Evolutionary conservation across 176 grass and related monocot genomes (phyloP), one percentile per base, ranked within the genome.

Genomic region (Microstegium vimineum): DNA sequence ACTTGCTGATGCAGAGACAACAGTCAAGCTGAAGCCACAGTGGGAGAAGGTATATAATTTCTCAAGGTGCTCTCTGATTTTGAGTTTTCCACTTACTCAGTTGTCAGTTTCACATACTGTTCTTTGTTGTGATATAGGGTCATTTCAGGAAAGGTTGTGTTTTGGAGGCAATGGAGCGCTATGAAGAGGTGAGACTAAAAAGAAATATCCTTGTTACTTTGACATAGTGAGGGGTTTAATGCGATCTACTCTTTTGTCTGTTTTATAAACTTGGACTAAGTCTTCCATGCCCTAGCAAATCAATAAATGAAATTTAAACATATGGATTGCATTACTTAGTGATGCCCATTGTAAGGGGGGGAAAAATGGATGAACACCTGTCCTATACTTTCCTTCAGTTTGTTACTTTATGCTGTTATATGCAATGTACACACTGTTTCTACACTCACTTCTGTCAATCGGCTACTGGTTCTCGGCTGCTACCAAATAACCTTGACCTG

Each of bases 101-200:
- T n/a, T 87, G 73, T 27, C 67, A 64, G 18, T 71, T 85, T 90
- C 51, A 82, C 77, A 76, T 62, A 23, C 28, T 91, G 67, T 49
- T 45, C 26, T 62, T 27, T 90, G 90, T 83, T 80, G 46, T 84
- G 66, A 83, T 98, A 47, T 77, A 98, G 96, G 96, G 93, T 68
- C 84, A 99, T 88, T 99, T 99, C 69, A 90, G 96, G 73, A 99
- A 91, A 92, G 96, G 96, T 34, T 99, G 93, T 66, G 83, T 93
- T 59, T 85, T 99, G 78, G 96, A 99, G 77, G 89, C 91, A 20
- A 95, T 99, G 96, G 90, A 99, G 73, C 93, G 83, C 20, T 95
- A 95, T 74, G 93, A 98, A 35, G 93, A 98, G 75, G 95, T 98
- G 76, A 93, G 88, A 69, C 5, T 77, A 86, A 74, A 85, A 79